Base-by-base conservation (phyloP, 257 asterid genomes). In the Marsdenia floribunda region DNA sequence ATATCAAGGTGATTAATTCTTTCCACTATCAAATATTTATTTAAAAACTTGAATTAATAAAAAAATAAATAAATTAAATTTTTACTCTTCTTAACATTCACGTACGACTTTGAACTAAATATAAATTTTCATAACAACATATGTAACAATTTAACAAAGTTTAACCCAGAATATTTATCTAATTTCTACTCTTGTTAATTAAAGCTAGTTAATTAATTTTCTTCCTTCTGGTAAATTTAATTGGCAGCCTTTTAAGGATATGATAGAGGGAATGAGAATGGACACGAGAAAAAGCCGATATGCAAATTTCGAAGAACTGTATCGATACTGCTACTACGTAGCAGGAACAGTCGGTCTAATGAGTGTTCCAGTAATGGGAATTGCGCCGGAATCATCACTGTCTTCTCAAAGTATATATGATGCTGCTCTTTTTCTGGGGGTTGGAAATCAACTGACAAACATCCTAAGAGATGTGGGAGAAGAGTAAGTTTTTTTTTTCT, bases 201-300 rank as follows among this genome's bases (percentile, higher is more conserved):
- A 29, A 29, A 29, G 33, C 33, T 29, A 29, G 1, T 0, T 38
- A 38, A 38, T 38, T 38, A 38, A 5, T 38, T 38, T 38, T 3
- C 42, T 38, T 38, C 49, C 10, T n/a, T n/a, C n/a, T 44, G 49
- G 2, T 29, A 29, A 44, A 44, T 44, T 44, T 44, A 44, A 42
- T 47, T 4, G 71, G 24, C 11, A 91, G 97, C 96, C 97, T 0
- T 92, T 92, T 78, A 88, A 85, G 84, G 97, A 91, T 82, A 88
- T 91, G 97, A 91, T 91, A 33, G 96, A 91, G 24, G 97, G 97
- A 35, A 90, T 91, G 97, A 83, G 97, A 70, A 90, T 90, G 97
- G 97, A 91, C 75, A 86, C 82, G 1, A 71, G 88, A 73, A 91
- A 91, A 79, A 82, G 80, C 26, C 75, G 93, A 2, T 91, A 91